Percentiles rank a stretch among this genome's conserved stretches.
Evolutionary conservation across 148 eudicot genomes (phyloP).

Genomic region (Nepenthes gracilis): DNA sequence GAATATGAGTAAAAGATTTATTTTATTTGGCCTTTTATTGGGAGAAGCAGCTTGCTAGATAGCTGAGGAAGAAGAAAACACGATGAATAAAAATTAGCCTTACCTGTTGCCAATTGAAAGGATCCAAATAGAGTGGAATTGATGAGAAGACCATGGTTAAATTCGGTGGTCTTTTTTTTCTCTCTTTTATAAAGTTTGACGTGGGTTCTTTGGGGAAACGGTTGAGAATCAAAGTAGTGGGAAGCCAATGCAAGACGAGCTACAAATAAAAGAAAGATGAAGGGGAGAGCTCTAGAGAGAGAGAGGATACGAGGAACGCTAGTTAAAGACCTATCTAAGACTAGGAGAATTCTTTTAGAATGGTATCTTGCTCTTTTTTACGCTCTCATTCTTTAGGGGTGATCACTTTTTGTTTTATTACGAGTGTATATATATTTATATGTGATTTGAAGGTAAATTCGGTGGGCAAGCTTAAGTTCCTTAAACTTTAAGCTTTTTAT

Average conservation of each 20-base stretch:
- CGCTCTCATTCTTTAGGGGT: too few relatives aligned
- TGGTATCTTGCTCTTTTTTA: conserved; percentile 1
- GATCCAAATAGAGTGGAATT: conserved; percentile 54
- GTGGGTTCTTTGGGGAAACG: conserved; percentile 23
- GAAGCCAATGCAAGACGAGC: background rate
- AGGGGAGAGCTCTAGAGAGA: conserved; percentile 12
- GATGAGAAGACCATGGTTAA: conserved; percentile 14
- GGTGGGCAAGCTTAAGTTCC: too few relatives aligned
- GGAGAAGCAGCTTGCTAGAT: conserved; percentile 10
- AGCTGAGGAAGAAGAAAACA: conserved; percentile 4
- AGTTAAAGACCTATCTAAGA: conserved; percentile 8
- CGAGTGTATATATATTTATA: too few relatives aligned
- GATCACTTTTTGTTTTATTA: too few relatives aligned
- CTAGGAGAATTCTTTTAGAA: conserved; percentile 17
- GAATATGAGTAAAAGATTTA: conserved; percentile 20
- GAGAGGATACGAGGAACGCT: conserved; percentile 6
- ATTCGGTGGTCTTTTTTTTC: background rate
- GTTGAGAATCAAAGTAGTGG: conserved; percentile 40
- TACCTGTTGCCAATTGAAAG: conserved; percentile 67
- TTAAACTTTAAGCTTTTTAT: background rate
- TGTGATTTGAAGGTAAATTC: too few relatives aligned
- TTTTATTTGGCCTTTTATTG: conserved; percentile 10
- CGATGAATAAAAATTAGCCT: conserved; percentile 5
- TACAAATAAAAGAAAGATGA: conserved; percentile 16
- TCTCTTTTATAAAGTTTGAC: conserved; percentile 38